A percentile compares a stretch with the other conserved stretches of the same genome.
phyloP scores from a whole-genome alignment of 257 asterid species.

The Scutellaria galericulata region DNA sequence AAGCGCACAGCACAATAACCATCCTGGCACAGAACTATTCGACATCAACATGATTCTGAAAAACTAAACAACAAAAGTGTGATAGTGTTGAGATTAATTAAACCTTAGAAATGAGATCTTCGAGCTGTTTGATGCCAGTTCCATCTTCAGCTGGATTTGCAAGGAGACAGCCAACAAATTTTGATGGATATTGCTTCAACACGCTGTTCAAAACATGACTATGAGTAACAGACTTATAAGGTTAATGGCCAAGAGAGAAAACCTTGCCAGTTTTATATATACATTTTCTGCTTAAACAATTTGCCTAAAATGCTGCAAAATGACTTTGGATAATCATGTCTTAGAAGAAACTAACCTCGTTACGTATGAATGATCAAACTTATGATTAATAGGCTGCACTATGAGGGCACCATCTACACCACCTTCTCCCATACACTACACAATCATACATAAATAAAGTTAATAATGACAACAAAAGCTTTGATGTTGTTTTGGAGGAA shows the following conservation, averaged over 20 bases:
- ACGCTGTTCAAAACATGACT: constrained; percentile 52
- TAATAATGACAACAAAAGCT: constrained; percentile 4
- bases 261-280: too few relatives aligned
- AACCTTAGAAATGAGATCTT: constrained; percentile 71
- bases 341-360: constrained; percentile 61
- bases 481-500: neutral
- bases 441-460: neutral
- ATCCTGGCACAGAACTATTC: constrained; percentile 54
- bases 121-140: constrained; percentile 69
- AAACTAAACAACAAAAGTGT: neutral
- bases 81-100: constrained; percentile 4
- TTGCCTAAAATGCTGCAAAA: neutral
- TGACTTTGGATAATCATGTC: constrained; percentile 1
- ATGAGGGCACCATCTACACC: constrained; percentile 89
- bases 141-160: constrained; percentile 92
- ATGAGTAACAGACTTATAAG: neutral
- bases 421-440: constrained; percentile 78
- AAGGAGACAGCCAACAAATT: constrained; percentile 87
- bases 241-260: neutral
- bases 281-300: too few relatives aligned
- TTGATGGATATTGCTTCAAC: constrained; percentile 73
- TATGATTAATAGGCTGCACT: constrained; percentile 91
- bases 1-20: constrained; percentile 92
- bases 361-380: constrained; percentile 89
- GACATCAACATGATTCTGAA: constrained; percentile 20